Evolutionary conservation across 768 basidiomycete genomes (phyloP), one percentile per base, ranked within the genome.

Genomic region (Gautieria morchelliformis): DNA sequence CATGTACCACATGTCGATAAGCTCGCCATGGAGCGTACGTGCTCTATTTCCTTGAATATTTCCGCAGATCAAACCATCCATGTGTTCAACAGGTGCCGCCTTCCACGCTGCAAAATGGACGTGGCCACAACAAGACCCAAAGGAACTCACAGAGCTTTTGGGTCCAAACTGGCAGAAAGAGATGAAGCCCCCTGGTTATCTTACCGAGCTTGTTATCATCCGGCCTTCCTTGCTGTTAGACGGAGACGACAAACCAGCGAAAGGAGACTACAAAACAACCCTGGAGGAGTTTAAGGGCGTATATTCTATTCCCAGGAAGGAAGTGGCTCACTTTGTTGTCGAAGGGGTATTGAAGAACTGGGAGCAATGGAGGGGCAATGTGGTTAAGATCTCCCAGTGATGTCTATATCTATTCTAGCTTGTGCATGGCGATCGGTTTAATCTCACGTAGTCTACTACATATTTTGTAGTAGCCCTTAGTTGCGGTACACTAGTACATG

Each of bases 271-370:
- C 67, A 68, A 24, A 63, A 64, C 30, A 71, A 71, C 75, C 10
- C 70, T 68, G 14, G 77, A 74, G 33, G 69, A 65, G 15, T 74
- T 80, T n/a, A 11, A 79, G 11, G 58, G 66, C 11, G 71, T 70
- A 4, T 86, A 74, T 63, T 77, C 76, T n/a, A 64, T 87, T 4
- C 82, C 83, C 39, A 74, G 84, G 63, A 73, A 71, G 62, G 85
- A 87, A 63, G 81, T 83, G 1, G 81, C 79, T 0, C 82, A 86
- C 69, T 86, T 86, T 66, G 63, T 87, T 14, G 77, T 74, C 4
- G 76, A 84, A 49, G 72, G 68, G 0, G 62, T 76, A 20, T 40
- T 71, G 20, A 68, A 70, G 51, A 64, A 74, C 19, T 84, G 85
- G 85, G 64, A 73, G 7, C 70, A 79, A 52, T 83, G 72, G 71